Conservation (phyloP, 805 yeast genomes). For the Zygotorulaspora sp. region DNA sequence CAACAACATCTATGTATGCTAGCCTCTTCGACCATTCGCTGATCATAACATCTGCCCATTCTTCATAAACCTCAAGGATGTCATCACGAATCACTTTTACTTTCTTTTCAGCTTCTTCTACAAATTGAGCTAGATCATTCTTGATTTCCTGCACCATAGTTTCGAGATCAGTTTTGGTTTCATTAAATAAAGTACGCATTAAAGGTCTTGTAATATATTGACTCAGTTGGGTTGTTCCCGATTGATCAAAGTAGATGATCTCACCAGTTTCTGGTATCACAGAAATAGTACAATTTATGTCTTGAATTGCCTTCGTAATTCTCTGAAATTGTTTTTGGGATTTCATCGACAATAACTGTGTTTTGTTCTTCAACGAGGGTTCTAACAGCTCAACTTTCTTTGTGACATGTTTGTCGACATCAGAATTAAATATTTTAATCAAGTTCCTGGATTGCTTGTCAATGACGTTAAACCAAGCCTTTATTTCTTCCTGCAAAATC, state of each 20-base stretch:
- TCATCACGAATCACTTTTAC: conserved; percentile 39
- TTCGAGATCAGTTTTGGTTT: conserved; percentile 32
- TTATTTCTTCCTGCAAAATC: conserved; percentile 35
- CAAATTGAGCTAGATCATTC: conserved; percentile 29
- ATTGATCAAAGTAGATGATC: conserved; percentile 33
- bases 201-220: conserved; percentile 44
- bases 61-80: conserved; percentile 64
- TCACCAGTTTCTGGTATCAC: conserved; percentile 33
- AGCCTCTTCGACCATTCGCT: conserved; percentile 60
- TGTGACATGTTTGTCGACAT: conserved; percentile 33
- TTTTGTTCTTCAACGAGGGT: conserved; percentile 33
- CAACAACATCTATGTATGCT: conserved; percentile 38
- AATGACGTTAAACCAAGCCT: conserved; percentile 37
- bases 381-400: conserved; percentile 27
- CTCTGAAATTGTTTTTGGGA: conserved; percentile 27
- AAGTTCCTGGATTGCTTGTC: conserved; percentile 39
- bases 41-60: conserved; percentile 65
- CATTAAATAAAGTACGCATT: conserved; percentile 41
- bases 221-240: conserved; percentile 35
- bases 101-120: conserved; percentile 35
- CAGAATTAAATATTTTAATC: conserved; percentile 36
- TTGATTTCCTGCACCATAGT: conserved; percentile 34
- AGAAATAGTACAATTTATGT: conserved; percentile 37
- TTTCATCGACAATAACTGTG: conserved; percentile 33
- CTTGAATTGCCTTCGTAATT: conserved; percentile 35